Base-by-base conservation (phyloP, 352 stramenopile genomes). In the Phytopythium boreale region DNA sequence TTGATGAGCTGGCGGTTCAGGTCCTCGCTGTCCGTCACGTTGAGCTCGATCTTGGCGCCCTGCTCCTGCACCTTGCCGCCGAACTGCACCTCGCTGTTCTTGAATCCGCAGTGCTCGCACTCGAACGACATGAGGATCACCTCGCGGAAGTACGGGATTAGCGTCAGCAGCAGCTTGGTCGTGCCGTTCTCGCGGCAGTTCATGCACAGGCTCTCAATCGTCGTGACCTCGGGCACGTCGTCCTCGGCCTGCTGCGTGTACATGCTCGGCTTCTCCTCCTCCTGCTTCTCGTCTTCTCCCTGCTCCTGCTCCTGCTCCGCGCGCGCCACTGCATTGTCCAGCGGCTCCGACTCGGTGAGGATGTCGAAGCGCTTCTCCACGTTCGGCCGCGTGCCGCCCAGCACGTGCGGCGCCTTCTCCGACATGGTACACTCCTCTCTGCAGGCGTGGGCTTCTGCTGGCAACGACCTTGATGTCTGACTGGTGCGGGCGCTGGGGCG, bases 141-240 rank as follows among this genome's bases (percentile, higher is more conserved):
- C 67, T 98, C 90, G 26, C 92, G 87, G 75, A 98, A 98, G 73
- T 96, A 94, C 31, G 95, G 95, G 67, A 98, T 97, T 61, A 93
- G 86, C 14, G 93, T 98, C 20, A 97, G 77, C 60, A 98, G 77
- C 49, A 98, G 74, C 50, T 87, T 87, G 15, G 95, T 98, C 24
- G 69, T 88, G 64, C 90, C 94, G 43, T 96, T 72, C 10, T 92
- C 77, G 46, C 79, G 70, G 74, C 94, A 98, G 68, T 90, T 90
- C 74, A 97, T 96, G 67, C 94, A 98, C 60, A 97, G 55, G 71
- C 88, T 96, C 56, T 90, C 75, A 51, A 89, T 74, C 29, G 74
- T 79, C 12, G 80, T 89, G 31, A 89, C 79, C 56, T 88, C 75
- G 2, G 76, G 78, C 14, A 82, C 71, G 44, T 87, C 80, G 58